Percentiles rank a stretch among this genome's conserved stretches.
Conservation (phyloP, 1,284 basidiomycete species). For the Lentinula novae-zelandiae region DNA sequence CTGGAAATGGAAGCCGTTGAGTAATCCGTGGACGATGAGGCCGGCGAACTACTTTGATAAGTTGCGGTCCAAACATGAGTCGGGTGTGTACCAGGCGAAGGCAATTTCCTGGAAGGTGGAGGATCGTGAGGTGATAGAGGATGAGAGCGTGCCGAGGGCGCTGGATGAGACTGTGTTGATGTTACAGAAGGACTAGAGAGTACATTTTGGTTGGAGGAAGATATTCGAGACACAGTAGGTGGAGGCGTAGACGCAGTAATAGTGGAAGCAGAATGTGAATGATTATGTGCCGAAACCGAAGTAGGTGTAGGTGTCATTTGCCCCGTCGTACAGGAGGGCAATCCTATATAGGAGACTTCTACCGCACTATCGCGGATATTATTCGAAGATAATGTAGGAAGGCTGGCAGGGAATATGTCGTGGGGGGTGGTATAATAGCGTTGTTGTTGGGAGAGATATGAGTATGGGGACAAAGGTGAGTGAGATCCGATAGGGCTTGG, state of each 20-base stretch:
- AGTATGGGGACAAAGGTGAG: conserved; percentile 31
- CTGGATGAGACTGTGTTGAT: conserved; percentile 6
- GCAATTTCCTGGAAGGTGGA: conserved; percentile 11
- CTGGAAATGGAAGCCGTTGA: conserved; percentile 36
- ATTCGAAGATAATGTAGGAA: conserved; percentile 25
- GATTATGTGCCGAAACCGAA: conserved; percentile 26
- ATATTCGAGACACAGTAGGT: not conserved
- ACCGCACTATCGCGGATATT: conserved; percentile 24
- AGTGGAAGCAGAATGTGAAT: conserved; percentile 29
- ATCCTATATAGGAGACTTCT: conserved; percentile 12
- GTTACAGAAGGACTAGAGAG: conserved; percentile 21
- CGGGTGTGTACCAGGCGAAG: not conserved
- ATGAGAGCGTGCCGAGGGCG: not conserved
- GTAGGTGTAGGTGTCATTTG: conserved; percentile 38
- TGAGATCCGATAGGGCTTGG: conserved; percentile 35
- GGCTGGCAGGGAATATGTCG: conserved; percentile 36
- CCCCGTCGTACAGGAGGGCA: conserved; percentile 23
- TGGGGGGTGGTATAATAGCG: conserved; percentile 24
- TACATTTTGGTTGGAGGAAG: conserved; percentile 17
- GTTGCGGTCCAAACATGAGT: not conserved
- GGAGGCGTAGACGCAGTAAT: conserved; percentile 24
- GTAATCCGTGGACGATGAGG: conserved; percentile 38
- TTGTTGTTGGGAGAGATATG: conserved; percentile 22
- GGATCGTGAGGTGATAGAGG: not conserved
- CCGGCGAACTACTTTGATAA: conserved; percentile 32